Conservation (phyloP, 306 rosid genomes). For the Vigna trinervia region DNA sequence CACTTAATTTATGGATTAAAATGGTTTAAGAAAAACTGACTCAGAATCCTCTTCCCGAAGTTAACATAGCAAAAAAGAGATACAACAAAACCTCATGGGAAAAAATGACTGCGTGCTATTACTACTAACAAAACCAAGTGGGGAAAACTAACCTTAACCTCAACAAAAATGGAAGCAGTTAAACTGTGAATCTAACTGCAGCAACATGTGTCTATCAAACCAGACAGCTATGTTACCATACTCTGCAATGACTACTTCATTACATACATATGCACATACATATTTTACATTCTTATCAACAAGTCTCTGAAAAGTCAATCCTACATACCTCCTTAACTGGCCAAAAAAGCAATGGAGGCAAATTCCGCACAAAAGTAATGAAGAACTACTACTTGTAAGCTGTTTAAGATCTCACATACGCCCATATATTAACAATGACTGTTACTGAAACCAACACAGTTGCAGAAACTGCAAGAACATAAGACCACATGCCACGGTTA, state of each 20-base stretch:
- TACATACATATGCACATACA: conserved; percentile 19
- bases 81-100: not conserved
- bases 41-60: not conserved
- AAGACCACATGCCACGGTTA: conserved; percentile 46
- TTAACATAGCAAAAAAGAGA: not conserved
- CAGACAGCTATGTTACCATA: conserved; percentile 9
- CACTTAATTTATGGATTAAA: not conserved
- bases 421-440: conserved; percentile 58
- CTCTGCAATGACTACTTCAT: conserved; percentile 27
- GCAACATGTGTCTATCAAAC: not conserved
- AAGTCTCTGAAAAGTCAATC: conserved; percentile 37
- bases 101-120: not conserved
- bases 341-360: conserved; percentile 42
- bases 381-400: conserved; percentile 44
- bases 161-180: conserved; percentile 7
- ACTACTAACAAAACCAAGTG: conserved; percentile 1
- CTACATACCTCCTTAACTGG: conserved; percentile 42
- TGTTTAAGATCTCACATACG: conserved; percentile 50
- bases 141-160: conserved; percentile 1
- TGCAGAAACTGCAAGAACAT: conserved; percentile 53
- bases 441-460: conserved; percentile 46
- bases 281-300: conserved; percentile 34
- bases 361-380: conserved; percentile 35
- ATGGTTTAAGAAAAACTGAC: not conserved
- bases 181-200: conserved; percentile 16